Conservation (phyloP, 345 rosid genomes). For the Populus pruinosa region DNA sequence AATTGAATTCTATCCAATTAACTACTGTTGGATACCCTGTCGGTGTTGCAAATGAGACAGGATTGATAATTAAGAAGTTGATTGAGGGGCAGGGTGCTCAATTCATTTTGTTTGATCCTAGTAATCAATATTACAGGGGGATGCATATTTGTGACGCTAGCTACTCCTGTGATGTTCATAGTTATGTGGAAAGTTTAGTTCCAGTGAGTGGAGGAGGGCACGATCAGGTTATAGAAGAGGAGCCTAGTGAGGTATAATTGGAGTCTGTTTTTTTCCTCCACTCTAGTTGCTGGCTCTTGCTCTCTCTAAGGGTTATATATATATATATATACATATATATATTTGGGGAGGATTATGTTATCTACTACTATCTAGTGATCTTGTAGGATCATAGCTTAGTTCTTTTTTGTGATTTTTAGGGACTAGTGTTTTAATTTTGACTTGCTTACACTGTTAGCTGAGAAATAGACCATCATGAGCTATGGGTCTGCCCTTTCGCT, state of each 20-base stretch:
- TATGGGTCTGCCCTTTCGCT: not conserved
- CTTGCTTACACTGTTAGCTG: not conserved
- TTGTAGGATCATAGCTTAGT: not conserved
- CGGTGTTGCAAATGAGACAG: constrained; percentile 20
- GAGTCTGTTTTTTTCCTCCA: not conserved
- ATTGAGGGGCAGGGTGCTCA: not conserved
- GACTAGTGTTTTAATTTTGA: not conserved
- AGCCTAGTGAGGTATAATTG: not conserved
- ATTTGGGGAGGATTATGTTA: not conserved
- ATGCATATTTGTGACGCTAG: constrained; percentile 8
- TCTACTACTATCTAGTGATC: not conserved
- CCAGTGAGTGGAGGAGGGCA: constrained; percentile 12
- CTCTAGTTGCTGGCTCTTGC: too few relatives aligned
- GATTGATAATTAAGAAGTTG: constrained; percentile 19
- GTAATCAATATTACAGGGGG: not conserved
- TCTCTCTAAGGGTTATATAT: not conserved
- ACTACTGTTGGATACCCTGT: constrained; percentile 11
- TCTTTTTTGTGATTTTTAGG: not conserved
- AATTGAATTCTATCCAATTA: not conserved
- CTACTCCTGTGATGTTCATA: constrained; percentile 16
- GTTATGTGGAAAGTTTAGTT: constrained; percentile 36
- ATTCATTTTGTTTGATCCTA: constrained; percentile 11
- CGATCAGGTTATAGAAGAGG: not conserved
- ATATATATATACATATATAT: not conserved
- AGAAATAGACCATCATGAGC: too few relatives aligned